These are phyloP conservation scores for Chaetomiaceae sp. DNA, from an alignment of 2,329 filamentous ascomycete species.

Conservation along the genomic window DNA sequence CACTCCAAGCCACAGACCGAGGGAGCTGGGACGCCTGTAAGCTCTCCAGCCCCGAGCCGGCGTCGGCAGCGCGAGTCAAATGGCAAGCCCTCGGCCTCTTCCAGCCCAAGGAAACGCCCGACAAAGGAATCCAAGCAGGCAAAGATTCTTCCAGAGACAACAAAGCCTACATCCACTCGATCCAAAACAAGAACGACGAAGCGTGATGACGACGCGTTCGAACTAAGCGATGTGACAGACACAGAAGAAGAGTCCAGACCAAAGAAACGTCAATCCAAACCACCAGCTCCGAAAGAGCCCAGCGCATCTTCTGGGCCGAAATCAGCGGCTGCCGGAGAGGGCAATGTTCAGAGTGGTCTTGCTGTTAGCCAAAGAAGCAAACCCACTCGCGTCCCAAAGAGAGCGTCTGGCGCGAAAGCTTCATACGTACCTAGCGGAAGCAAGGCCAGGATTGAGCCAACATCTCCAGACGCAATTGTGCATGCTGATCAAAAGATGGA, in stretches of 20 bases:
- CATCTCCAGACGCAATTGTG: not conserved
- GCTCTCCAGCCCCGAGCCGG: not conserved
- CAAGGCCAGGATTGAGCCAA: not conserved
- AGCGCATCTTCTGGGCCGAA: not conserved
- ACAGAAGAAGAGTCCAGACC: not conserved
- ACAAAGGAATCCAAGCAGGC: not conserved
- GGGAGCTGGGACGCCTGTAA: not conserved
- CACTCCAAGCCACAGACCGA: not conserved
- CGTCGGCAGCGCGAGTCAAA: not conserved
- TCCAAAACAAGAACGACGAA: not conserved
- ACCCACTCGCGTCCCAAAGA: not conserved
- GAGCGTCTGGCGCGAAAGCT: not conserved
- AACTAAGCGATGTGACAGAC: conserved; percentile 10
- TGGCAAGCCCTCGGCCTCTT: not conserved
- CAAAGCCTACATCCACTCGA: not conserved
- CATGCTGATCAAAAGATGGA: not conserved
- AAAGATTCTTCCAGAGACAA: not conserved
- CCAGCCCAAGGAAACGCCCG: not conserved
- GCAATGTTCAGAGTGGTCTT: no score
- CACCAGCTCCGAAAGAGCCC: not conserved
- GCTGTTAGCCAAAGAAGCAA: not conserved
- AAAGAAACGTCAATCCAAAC: conserved; percentile 3
- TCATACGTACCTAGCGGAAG: not conserved
- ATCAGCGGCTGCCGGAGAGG: not conserved
- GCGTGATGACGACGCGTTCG: not conserved